phyloP scores from a whole-genome alignment of 495 filamentous ascomycete species.

The Penicillium maclennaniae region DNA sequence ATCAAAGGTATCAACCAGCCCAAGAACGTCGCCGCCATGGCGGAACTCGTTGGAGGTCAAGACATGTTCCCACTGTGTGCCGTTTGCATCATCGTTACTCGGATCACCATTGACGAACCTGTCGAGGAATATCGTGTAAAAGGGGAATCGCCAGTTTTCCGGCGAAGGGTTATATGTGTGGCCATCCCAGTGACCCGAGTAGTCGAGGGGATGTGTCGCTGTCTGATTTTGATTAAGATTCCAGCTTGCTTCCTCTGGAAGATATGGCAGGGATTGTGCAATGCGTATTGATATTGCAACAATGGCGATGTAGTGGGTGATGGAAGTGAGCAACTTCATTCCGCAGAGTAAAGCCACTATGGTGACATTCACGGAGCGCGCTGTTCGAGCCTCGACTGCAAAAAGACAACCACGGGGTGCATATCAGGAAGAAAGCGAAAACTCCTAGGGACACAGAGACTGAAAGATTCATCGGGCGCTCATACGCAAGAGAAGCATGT shows the following conservation, averaged over 20 bases:
- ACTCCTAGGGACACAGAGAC: too few relatives aligned
- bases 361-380: too few relatives aligned
- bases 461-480: too few relatives aligned
- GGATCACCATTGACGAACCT: constrained; percentile 71
- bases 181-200: constrained; percentile 54
- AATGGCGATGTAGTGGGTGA: constrained; percentile 10
- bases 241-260: constrained; percentile 30
- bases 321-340: too few relatives aligned
- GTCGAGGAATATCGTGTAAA: constrained; percentile 69
- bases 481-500: too few relatives aligned
- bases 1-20: constrained; percentile 61
- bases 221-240: constrained; percentile 61
- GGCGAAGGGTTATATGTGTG: constrained; percentile 56
- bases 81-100: constrained; percentile 65
- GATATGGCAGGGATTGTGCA: too few relatives aligned
- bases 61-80: constrained; percentile 65
- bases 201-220: constrained; percentile 56
- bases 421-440: too few relatives aligned
- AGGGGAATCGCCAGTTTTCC: constrained; percentile 64
- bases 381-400: too few relatives aligned
- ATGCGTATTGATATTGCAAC: neutral
- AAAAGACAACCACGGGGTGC: too few relatives aligned
- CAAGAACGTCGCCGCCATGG: constrained; percentile 65
- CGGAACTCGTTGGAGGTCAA: constrained; percentile 63
- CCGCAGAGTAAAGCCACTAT: too few relatives aligned